phyloP scores from a whole-genome alignment of 2,329 filamentous ascomycete genomes.

The Aspergillus chevalieri region DNA sequence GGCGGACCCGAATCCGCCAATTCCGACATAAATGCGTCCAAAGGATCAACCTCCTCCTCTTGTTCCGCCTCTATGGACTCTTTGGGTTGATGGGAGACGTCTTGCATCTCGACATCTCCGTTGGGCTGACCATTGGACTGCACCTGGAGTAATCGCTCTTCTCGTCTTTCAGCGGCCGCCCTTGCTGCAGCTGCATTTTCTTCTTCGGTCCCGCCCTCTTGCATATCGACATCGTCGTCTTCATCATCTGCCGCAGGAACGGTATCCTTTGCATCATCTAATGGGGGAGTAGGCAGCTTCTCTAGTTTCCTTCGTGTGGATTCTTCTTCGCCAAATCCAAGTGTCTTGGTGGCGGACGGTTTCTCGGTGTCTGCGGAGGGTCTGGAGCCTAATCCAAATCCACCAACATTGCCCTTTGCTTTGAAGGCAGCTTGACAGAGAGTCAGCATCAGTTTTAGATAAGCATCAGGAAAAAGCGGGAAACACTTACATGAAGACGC shows the following conservation, averaged over 20 bases:
- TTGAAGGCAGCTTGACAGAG: slow-evolving; percentile 49
- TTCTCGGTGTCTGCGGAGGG: slow-evolving; percentile 60
- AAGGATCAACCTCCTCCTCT: slow-evolving; percentile 68
- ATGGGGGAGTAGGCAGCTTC: slow-evolving; percentile 72
- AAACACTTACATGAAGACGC: slow-evolving; percentile 34
- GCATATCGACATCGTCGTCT: slow-evolving; percentile 67
- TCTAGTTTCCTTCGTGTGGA: slow-evolving; percentile 80
- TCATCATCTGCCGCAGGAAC: slow-evolving; percentile 51
- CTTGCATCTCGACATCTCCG: slow-evolving; percentile 43
- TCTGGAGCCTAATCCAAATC: slow-evolving; percentile 74
- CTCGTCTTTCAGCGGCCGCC: slow-evolving; percentile 77
- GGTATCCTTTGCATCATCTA: slow-evolving; percentile 56
- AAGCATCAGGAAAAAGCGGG: not conserved
- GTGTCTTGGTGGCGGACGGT: slow-evolving; percentile 61
- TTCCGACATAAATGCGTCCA: slow-evolving; percentile 94
- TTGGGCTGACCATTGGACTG: slow-evolving; percentile 40
- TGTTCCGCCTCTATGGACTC: slow-evolving; percentile 29
- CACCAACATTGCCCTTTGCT: slow-evolving; percentile 67
- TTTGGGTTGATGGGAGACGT: slow-evolving; percentile 32
- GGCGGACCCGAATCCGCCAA: slow-evolving; percentile 48
- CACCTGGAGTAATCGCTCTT: slow-evolving; percentile 50
- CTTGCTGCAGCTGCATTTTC: slow-evolving; percentile 79
- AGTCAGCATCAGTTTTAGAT: slow-evolving; percentile 1
- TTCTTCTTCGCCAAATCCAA: slow-evolving; percentile 85
- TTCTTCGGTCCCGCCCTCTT: slow-evolving; percentile 77